Conservation (phyloP, 768 basidiomycete species). For the Phanerochaete sordida region DNA sequence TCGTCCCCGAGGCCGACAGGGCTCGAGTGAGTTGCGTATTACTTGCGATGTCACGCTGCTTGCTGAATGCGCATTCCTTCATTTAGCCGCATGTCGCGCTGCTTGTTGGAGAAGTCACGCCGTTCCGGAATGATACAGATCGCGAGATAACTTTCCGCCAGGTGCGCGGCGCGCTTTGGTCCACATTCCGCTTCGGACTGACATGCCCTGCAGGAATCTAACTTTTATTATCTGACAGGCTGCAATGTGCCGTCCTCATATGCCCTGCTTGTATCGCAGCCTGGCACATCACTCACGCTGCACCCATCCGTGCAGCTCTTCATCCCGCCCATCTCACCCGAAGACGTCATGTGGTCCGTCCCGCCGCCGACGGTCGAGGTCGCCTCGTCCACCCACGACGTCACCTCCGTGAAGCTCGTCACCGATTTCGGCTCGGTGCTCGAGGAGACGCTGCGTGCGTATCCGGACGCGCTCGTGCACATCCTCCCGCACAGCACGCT, state of each 20-base stretch:
- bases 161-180: constrained; percentile 16
- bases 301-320: constrained; percentile 58
- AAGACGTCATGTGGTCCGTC: constrained; percentile 85
- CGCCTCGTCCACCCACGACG: constrained; percentile 52
- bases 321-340: constrained; percentile 71
- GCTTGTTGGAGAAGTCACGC: constrained; percentile 58
- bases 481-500: constrained; percentile 48
- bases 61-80: no score
- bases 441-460: constrained; percentile 41
- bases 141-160: constrained; percentile 69
- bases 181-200: background rate
- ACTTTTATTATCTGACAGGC: constrained; percentile 86
- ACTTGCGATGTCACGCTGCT: background rate
- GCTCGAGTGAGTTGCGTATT: constrained; percentile 43
- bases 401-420: constrained; percentile 55
- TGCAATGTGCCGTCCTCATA: constrained; percentile 71
- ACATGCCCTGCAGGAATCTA: constrained; percentile 53
- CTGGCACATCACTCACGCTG: constrained; percentile 40
- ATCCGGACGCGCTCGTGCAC: constrained; percentile 61
- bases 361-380: constrained; percentile 69
- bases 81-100: constrained; percentile 73
- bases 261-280: constrained; percentile 56
- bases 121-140: constrained; percentile 80
- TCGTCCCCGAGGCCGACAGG: constrained; percentile 47
- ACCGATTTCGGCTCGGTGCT: constrained; percentile 44